Evolutionary conservation across 805 yeast species (phyloP), one percentile per base, ranked within the genome.

Genomic region (Myxozyma melibiosi): DNA sequence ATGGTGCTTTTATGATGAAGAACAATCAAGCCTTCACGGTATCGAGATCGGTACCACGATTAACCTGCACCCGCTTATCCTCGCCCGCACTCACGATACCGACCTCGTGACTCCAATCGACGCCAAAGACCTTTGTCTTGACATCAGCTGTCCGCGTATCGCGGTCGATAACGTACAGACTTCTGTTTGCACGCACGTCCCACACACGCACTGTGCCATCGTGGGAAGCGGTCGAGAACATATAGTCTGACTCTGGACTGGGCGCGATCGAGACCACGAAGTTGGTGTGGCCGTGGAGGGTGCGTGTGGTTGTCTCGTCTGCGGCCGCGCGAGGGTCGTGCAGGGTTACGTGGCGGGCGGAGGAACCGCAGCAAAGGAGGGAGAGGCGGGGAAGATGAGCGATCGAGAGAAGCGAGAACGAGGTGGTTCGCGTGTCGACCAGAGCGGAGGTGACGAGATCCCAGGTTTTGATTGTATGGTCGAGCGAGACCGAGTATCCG

Each of bases 401-500:
- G 28, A 91, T 73, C 0, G 96, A 88, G 43, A 91, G 78, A 62
- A 94, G 78, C 9, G 98, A 85, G 72, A 82, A 91, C 13, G 91
- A 87, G 0, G 98, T 90, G 20, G 87, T 81, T 72, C 87, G 85
- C 3, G 97, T 88, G 70, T 90, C 97, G 28, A 94, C 86, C 66
- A 90, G 83, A 63, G 88, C 81, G 11, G 88, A 77, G 1, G 97
- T 91, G 16, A 89, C 87, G 67, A 94, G 77, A 77, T 94, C 99
- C 98, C 98, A 94, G 0, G 99, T 94, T 68, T 88, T 87, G 63
- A 94, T 84, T 0, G 96, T 84, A 71, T 94, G 99, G 74, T 94
- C 98, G 71, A 90, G 97, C 4, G 97, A 87, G 1, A 88, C 96
- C 0, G 98, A 90, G 73, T 94, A 92, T 9, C 86, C 96, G 4